Base-by-base conservation (phyloP, 2,329 filamentous ascomycete genomes). In the Kalmusia sp. region DNA sequence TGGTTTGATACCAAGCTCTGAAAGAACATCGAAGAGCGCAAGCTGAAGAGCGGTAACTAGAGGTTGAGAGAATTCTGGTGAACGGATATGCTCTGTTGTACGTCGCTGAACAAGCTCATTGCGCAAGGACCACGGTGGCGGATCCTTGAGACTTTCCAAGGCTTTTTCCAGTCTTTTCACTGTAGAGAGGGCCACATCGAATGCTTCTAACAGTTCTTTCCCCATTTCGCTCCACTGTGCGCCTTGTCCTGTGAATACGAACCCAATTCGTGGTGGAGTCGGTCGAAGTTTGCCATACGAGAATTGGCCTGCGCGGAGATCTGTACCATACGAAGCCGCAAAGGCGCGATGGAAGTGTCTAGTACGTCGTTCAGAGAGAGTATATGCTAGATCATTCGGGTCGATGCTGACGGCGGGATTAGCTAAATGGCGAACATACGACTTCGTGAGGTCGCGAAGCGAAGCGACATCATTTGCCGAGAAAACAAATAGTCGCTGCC, bases 241-340 rank as follows among this genome's bases (percentile, higher is more conserved):
- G 15, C 65, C 65, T 48, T 68, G 65, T 3, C 65, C 65, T 3
- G 62, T 67, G 48, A 65, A 66, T 0, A 62, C 41, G 44, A 68
- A 58, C 28, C 35, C 31, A 8, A 60, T 40, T 24, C 28, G 9
- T 19, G 55, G 39, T 3, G 8, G 12, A 14, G 6, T 6, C 3
- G 15, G 22, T 12, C n/a, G 12, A 11, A 21, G 31, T 14, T 47
- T 39, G 11, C 50, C 46, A n/a, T 19, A 19, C 28, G 35, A 17
- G 2, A 50, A 41, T 54, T 11, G 2, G 55, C 55, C 14, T 45
- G 27, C 2, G 46, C 25, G 12, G 40, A 57, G 19, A 12, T 45
- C 40, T 14, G 28, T 33, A 15, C 34, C 30, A 12, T 22, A 4
- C 8, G 33, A 34, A 15, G 61, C 44, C 2, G 39, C 43, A 30